phyloP scores from a whole-genome alignment of 2,329 filamentous ascomycete genomes.

The Colletotrichum sp. region DNA sequence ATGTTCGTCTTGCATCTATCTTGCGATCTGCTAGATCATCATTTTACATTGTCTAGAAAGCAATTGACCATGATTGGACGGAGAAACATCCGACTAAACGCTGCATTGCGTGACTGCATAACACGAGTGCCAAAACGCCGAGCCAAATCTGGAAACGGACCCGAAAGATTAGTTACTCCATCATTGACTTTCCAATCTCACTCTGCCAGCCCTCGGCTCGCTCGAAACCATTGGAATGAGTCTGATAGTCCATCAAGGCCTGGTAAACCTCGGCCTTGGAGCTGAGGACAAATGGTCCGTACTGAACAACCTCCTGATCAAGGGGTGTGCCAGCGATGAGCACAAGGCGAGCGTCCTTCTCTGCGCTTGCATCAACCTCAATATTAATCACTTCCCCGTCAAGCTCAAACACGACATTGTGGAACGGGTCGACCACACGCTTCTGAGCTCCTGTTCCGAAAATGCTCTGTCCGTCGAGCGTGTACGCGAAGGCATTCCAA shows the following conservation, averaged over 20 bases:
- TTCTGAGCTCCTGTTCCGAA: slow-evolving; percentile 62
- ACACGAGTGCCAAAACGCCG: neutral
- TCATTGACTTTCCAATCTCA: slow-evolving; percentile 84
- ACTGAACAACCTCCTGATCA: slow-evolving; percentile 82
- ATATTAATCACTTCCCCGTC: slow-evolving; percentile 78
- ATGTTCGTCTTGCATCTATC: neutral
- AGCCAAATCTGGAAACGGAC: neutral
- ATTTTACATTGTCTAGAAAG: neutral
- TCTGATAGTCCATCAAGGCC: slow-evolving; percentile 78
- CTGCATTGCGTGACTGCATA: neutral
- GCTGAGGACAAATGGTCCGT: slow-evolving; percentile 83
- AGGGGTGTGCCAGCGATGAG: slow-evolving; percentile 81
- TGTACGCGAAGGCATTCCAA: slow-evolving; percentile 93
- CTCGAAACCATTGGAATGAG: slow-evolving; percentile 79
- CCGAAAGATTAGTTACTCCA: slow-evolving; percentile 28
- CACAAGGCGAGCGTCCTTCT: slow-evolving; percentile 64
- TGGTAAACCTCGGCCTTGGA: slow-evolving; percentile 76
- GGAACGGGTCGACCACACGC: slow-evolving; percentile 69
- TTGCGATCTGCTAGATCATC: neutral
- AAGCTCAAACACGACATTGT: slow-evolving; percentile 89
- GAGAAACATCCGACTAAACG: neutral
- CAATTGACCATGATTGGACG: neutral
- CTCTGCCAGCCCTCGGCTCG: slow-evolving; percentile 79
- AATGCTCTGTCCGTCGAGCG: slow-evolving; percentile 73
- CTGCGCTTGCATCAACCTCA: slow-evolving; percentile 70